phyloP scores from a whole-genome alignment of 345 rosid genomes.

The Syzygium oleosum region DNA sequence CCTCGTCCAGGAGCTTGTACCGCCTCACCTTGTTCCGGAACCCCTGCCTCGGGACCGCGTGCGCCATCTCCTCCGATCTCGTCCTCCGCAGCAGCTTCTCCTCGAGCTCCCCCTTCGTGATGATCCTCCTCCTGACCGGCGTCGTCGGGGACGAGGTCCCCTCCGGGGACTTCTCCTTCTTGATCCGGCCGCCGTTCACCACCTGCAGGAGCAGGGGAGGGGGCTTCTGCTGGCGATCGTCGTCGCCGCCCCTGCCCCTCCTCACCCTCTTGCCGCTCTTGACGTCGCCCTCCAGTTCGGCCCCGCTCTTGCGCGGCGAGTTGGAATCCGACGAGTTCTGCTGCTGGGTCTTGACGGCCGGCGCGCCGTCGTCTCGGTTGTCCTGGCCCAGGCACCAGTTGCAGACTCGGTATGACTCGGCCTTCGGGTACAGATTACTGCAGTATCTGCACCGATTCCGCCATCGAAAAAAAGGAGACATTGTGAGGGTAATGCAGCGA shows the following conservation, averaged over 20 bases:
- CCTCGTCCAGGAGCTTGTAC: constrained; percentile 66
- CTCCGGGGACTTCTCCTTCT: constrained; percentile 27
- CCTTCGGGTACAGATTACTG: constrained; percentile 58
- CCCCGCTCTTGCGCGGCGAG: constrained; percentile 17
- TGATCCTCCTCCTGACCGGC: constrained; percentile 30
- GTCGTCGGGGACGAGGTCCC: constrained; percentile 1
- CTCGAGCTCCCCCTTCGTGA: constrained; percentile 35
- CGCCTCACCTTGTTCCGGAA: constrained; percentile 53
- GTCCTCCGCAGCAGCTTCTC: constrained; percentile 24
- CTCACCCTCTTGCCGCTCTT: not conserved
- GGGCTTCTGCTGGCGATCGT: not conserved
- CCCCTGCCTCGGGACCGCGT: constrained; percentile 10
- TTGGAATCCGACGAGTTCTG: constrained; percentile 34
- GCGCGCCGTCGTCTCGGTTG: constrained; percentile 14
- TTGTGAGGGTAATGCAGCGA: not conserved
- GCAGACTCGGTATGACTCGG: constrained; percentile 45
- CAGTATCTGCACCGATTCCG: constrained; percentile 38
- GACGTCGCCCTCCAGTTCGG: constrained; percentile 10
- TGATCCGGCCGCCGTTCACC: not conserved
- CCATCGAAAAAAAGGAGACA: not conserved
- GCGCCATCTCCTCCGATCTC: constrained; percentile 20
- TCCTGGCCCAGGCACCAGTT: constrained; percentile 56
- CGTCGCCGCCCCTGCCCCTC: constrained; percentile 6
- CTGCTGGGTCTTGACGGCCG: not conserved
- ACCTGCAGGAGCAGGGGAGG: not conserved